Evolutionary conservation across 352 stramenopile species (phyloP), one percentile per base, ranked within the genome.

Genomic region (Globisporangium echinulatum): DNA sequence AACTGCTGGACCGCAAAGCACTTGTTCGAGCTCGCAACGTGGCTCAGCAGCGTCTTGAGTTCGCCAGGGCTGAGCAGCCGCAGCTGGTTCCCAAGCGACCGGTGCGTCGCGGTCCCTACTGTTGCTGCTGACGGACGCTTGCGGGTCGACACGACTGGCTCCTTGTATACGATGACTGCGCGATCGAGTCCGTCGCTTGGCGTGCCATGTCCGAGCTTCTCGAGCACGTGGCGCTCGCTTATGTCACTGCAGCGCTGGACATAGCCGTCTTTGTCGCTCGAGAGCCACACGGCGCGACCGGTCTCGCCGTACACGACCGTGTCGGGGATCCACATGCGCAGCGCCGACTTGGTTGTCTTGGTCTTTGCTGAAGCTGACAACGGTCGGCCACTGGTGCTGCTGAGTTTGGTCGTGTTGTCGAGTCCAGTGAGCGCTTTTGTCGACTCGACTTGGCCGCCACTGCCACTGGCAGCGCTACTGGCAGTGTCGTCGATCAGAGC

Each of bases 241-340:
- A 93, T 87, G 37, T 87, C 72, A 4, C 75, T 84, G 9, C 63
- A 68, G 13, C 81, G 71, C 51, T 88, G 79, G 1, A 93, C 75
- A 17, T 78, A 79, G 5, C 84, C 84, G 5, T 88, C 64, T 13
- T 85, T 77, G 53, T 92, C 80, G 0, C 68, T 87, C 63, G 86
- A 90, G 42, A 94, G 61, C 75, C 80, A 89, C 36, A 91, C 67
- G 3, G 78, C 82, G 3, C 75, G 80, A 1, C 82, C 82, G 0
- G 77, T 87, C 50, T 90, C 84, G 5, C 84, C 84, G 40, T 90
- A 94, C 43, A 94, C 72, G 51, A 94, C 80, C 5, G 84, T 94
- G 49, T 94, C 80, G 0, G 84, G 84, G 10, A 94, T 75, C 61
- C 79, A 85, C 66, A 92, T 75, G 36, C 79, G 79, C 7, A 90